Percentiles rank a stretch among this genome's conserved stretches.
Conservation (phyloP, 192 early-diverging fungal genomes). For the Dissophora globulifera region DNA sequence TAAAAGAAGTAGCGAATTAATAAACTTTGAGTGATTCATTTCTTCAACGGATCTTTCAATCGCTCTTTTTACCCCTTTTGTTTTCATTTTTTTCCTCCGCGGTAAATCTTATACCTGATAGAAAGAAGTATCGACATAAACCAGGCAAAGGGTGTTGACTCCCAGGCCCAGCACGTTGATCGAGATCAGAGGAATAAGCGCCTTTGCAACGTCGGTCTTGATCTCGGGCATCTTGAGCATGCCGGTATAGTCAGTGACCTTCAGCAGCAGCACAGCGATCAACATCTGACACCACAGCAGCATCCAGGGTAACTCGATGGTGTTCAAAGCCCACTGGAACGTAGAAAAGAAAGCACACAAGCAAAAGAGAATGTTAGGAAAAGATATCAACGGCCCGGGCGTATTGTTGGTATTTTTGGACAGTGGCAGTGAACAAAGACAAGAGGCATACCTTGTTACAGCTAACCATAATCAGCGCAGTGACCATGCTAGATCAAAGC, state of each 20-base stretch:
- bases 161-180: constrained; percentile 68
- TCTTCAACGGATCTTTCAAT: too few species aligned
- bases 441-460: constrained; percentile 54
- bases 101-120: too few species aligned
- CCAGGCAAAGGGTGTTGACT: constrained; percentile 66
- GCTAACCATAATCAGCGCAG: constrained; percentile 56
- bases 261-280: constrained; percentile 62
- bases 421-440: too few species aligned
- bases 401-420: too few species aligned
- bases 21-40: too few species aligned
- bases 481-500: constrained; percentile 40
- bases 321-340: constrained; percentile 61
- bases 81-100: too few species aligned
- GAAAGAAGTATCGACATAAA: constrained; percentile 68
- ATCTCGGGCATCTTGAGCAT: constrained; percentile 54
- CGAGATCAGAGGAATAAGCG: constrained; percentile 54
- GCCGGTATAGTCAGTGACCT: constrained; percentile 24
- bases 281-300: constrained; percentile 67
- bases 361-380: too few species aligned
- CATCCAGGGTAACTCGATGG: constrained; percentile 57
- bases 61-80: too few species aligned
- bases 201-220: constrained; percentile 20
- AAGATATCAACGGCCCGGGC: too few species aligned
- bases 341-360: not conserved
- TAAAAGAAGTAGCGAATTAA: too few species aligned